Percentiles rank a stretch among this genome's conserved stretches.
Evolutionary conservation across 805 yeast genomes (phyloP).

Genomic region (Nakazawaea peltata): DNA sequence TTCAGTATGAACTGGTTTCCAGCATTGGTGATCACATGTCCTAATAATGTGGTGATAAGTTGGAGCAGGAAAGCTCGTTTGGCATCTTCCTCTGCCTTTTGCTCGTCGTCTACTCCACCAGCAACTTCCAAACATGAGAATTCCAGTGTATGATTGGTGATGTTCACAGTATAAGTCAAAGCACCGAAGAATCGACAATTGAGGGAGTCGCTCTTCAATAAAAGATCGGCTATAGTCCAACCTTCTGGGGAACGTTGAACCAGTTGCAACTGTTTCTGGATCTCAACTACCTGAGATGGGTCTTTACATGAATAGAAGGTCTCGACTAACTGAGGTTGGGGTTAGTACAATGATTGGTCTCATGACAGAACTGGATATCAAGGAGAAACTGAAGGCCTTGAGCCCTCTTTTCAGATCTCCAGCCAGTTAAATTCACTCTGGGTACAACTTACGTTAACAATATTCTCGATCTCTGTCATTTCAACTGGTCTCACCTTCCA

Average conservation of each 20-base stretch:
- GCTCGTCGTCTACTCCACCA: not conserved
- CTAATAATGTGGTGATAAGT: slow-evolving; percentile 7
- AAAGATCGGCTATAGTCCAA: slow-evolving; percentile 44
- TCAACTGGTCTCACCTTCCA: too few species aligned
- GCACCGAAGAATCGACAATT: slow-evolving; percentile 76
- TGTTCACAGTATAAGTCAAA: slow-evolving; percentile 60
- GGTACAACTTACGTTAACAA: too few species aligned
- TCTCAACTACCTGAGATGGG: slow-evolving; percentile 27
- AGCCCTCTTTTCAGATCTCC: too few species aligned
- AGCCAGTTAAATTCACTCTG: too few species aligned
- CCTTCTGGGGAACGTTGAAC: slow-evolving; percentile 54
- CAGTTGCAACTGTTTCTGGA: slow-evolving; percentile 49
- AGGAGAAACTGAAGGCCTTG: too few species aligned
- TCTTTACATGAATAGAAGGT: slow-evolving; percentile 32
- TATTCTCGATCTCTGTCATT: too few species aligned
- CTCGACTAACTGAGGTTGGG: slow-evolving; percentile 24
- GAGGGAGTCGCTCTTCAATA: slow-evolving; percentile 32
- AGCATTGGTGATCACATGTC: slow-evolving; percentile 10
- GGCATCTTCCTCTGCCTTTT: not conserved
- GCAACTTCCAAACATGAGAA: not conserved
- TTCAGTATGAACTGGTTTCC: slow-evolving; percentile 34
- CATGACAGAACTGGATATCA: too few species aligned
- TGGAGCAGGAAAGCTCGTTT: too few species aligned
- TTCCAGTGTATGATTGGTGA: slow-evolving; percentile 24
- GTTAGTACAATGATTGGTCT: too few species aligned